Evolutionary conservation across 2,329 filamentous ascomycete species (phyloP).

Genomic region (Aureobasidium sp.): DNA sequence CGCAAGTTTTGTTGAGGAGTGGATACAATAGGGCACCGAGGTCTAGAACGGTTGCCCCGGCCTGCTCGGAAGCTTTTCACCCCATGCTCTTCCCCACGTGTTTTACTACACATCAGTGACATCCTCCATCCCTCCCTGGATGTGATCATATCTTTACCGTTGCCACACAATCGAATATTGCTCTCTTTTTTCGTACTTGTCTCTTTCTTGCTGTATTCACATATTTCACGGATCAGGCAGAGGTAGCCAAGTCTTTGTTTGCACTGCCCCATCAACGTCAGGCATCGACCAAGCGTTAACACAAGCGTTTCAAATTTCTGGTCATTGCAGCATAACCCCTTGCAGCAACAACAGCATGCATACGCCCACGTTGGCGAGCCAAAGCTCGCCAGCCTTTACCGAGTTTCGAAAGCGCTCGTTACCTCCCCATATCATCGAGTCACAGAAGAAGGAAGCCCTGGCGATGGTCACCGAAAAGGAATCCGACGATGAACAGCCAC

Average conservation of each 20-base stretch:
- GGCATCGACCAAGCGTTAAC: not conserved
- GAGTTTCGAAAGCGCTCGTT: conserved; percentile 13
- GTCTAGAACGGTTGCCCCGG: not conserved
- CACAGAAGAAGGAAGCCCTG: conserved; percentile 2
- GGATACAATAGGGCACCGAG: not conserved
- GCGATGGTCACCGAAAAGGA: conserved; percentile 12
- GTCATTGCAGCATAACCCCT: not conserved
- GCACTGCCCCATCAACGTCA: not conserved
- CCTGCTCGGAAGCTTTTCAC: not conserved
- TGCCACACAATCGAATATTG: not conserved
- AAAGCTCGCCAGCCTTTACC: not conserved
- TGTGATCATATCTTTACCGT: not conserved
- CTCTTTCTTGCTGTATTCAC: not conserved
- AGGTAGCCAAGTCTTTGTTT: not conserved
- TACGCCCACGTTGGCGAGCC: not conserved
- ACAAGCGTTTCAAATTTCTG: not conserved
- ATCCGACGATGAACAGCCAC: not conserved
- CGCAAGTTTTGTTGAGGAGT: not conserved
- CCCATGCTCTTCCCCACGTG: not conserved
- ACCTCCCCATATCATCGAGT: conserved; percentile 15
- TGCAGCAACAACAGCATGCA: not conserved
- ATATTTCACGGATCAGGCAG: not conserved
- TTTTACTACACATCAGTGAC: not conserved
- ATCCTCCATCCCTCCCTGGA: not conserved
- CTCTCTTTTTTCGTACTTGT: not conserved